phyloP scores from a whole-genome alignment of 1,139 yeast genomes.

The Magnusiomyces paraingens region DNA sequence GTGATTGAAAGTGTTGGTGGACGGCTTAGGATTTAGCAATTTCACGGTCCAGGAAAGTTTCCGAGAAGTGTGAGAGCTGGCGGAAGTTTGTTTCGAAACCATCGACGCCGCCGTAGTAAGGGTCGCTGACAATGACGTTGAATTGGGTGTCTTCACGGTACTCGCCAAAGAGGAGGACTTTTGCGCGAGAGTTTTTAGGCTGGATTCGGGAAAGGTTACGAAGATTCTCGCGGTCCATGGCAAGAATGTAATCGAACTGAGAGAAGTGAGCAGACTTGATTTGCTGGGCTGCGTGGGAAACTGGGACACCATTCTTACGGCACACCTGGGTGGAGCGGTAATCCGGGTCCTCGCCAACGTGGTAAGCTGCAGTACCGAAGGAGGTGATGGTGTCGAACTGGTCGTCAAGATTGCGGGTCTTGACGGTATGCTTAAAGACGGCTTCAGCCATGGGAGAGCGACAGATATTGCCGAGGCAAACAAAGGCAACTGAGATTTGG shows the following conservation, averaged over 20 bases:
- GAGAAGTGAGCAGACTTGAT: slow-evolving; percentile 52
- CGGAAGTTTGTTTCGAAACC: slow-evolving; percentile 76
- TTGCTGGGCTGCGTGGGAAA: slow-evolving; percentile 70
- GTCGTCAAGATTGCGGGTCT: slow-evolving; percentile 39
- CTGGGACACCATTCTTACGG: slow-evolving; percentile 63
- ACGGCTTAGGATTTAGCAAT: not conserved
- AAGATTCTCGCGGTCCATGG: slow-evolving; percentile 73
- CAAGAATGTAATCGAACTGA: slow-evolving; percentile 73
- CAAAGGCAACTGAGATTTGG: slow-evolving; percentile 1
- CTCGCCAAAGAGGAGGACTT: slow-evolving; percentile 60
- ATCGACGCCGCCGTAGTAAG: slow-evolving; percentile 80
- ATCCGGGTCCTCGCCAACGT: slow-evolving; percentile 78
- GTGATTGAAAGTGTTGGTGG: not conserved
- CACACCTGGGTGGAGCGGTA: slow-evolving; percentile 65
- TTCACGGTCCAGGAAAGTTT: slow-evolving; percentile 9
- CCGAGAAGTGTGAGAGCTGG: slow-evolving; percentile 63
- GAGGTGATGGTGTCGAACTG: slow-evolving; percentile 61
- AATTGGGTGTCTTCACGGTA: slow-evolving; percentile 52
- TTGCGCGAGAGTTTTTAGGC: slow-evolving; percentile 50
- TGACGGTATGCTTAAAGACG: slow-evolving; percentile 62
- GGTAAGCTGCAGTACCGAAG: slow-evolving; percentile 84
- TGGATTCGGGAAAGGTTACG: slow-evolving; percentile 51
- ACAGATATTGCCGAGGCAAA: slow-evolving; percentile 36
- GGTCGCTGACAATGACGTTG: slow-evolving; percentile 67
- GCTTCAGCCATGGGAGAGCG: slow-evolving; percentile 99